Evolutionary conservation across 2,329 filamentous ascomycete genomes (phyloP), one percentile per base, ranked within the genome.

Genomic region (Bipolaris victoriae): DNA sequence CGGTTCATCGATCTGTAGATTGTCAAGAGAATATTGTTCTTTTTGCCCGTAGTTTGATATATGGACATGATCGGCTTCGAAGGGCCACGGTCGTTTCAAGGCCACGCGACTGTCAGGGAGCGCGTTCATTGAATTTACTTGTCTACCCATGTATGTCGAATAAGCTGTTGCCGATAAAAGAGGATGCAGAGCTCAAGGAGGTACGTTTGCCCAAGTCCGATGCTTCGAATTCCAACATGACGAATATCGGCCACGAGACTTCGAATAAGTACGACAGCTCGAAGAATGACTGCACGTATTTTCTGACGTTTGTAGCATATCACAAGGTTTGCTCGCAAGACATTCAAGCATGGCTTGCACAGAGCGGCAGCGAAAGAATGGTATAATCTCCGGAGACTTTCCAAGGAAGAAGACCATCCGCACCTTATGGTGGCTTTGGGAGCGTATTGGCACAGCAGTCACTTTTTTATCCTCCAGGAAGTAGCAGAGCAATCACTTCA

Each of bases 161-260:
- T 10, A 16, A 6, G 4, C 20, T 58, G 16, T 52, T 58, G 29
- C 56, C 56, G n/a, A 58, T 58, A 13, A 47, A 58, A 22, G 56
- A 58, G 26, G 56, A 58, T 47, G 3, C 26, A 48, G 29, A 55
- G 35, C 51, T 39, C 18, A 58, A 58, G 41, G 56, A 20, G 56
- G 56, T 10, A 40, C 51, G 3, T 58, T 58, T 43, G 56, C 56
- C 35, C 40, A 58, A 36, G 56, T 58, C n/a, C 45, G 51, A 43
- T 58, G 56, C 54, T 58, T 58, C 24, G 45, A 58, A 55, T 55
- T 58, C 29, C 57, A 60, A 45, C 35, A 60, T 40, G 57, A 60
- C 41, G 52, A 60, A 48, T 60, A 56, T 56, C 46, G 57, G 18
- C 56, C 33, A 5, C 57, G 52, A 31, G 43, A 52, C 15, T 60